These are phyloP conservation scores for Schrenkiella parvula DNA, from an alignment of 345 rosid genomes.

Conservation along the genomic window DNA sequence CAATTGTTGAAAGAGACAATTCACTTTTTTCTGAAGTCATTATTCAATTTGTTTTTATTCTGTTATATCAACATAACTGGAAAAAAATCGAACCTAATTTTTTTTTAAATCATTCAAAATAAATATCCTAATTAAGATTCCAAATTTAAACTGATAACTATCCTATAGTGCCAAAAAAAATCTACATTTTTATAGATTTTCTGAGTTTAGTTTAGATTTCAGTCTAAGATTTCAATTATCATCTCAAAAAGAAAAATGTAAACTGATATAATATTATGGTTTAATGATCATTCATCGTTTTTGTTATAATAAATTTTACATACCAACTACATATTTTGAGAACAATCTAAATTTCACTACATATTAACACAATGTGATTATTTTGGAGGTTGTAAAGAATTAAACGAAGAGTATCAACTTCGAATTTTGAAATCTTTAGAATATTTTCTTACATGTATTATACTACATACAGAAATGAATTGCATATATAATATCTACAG, in stretches of 20 bases:
- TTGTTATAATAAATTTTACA: not conserved
- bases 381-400: not conserved
- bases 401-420: constrained; percentile 21
- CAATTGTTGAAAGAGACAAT: constrained; percentile 17
- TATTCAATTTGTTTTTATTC: not conserved
- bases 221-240: too few relatives aligned
- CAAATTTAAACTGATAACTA: not conserved
- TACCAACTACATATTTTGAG: not conserved
- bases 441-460: not conserved
- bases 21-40: not conserved
- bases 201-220: too few relatives aligned
- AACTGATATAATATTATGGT: too few relatives aligned
- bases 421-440: not conserved
- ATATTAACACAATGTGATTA: not conserved
- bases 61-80: not conserved
- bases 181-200: too few relatives aligned
- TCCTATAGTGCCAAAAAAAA: too few relatives aligned
- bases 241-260: too few relatives aligned
- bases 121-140: too few relatives aligned
- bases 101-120: not conserved
- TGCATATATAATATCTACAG: not conserved
- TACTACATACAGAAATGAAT: not conserved
- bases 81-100: not conserved
- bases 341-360: not conserved
- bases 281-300: not conserved